Base-by-base conservation (phyloP, 768 basidiomycete species). In the Boletus tomentosulus region DNA sequence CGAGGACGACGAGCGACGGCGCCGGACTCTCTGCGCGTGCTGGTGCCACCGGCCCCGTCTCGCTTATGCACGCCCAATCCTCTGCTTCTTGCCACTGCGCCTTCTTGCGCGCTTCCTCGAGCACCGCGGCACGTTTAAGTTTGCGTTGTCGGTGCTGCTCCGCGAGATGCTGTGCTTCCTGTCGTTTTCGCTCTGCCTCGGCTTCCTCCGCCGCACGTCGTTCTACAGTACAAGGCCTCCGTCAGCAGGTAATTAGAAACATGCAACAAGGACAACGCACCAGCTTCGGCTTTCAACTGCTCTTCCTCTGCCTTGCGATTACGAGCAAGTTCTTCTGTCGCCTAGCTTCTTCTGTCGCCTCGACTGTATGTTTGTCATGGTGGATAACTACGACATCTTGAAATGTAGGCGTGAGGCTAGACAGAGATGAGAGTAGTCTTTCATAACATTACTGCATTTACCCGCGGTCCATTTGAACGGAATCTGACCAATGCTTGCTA, bases 31-130 rank as follows among this genome's bases (percentile, higher is more conserved):
- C 83, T 0, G 80, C 65, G 5, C 83, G 76, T 11, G 78, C 64
- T 59, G 25, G 50, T 50, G 35, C 51, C 12, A 34, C 70, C 48
- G 35, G 67, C 16, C 72, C 68, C 5, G 62, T 54, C 38, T 62
- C 66, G 71, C 8, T 80, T 63, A 27, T 27, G 56, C 24, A 72
- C 37, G 54, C 78, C 74, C 49, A 73, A 73, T 70, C 80, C 49
- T 67, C 80, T 1, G 87, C 87, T 55, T 89, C 87, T n/a, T 85
- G 83, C 61, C 85, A 78, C 59, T 84, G 79, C 12, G 70, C 72
- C 57, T 82, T 86, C 47, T 77, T 71, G n/a, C 79, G 81, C 1
- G 82, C 83, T 25, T 78, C 69, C 51, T 88, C 84, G 13, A 69
- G 16, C 0, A 74, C 76, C 16, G 78, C 81, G 15, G 77, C 78